These are phyloP conservation scores for Quercus aquifolioides DNA, from an alignment of 306 rosid species.

Conservation along the genomic window DNA sequence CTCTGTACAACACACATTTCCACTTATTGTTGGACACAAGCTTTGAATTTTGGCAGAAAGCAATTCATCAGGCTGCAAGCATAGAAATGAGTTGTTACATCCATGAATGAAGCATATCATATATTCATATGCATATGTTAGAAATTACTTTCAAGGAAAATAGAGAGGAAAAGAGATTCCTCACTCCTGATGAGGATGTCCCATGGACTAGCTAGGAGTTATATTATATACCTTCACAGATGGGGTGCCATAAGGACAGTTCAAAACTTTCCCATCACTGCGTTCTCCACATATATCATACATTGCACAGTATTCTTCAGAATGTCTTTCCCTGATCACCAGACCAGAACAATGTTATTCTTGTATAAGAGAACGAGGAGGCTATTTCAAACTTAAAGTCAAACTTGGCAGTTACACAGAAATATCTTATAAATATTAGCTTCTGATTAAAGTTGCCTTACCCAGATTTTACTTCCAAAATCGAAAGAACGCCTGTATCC, in stretches of 20 bases:
- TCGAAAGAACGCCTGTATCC: conserved; percentile 11
- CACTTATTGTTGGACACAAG: conserved; percentile 75
- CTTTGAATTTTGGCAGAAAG: conserved; percentile 93
- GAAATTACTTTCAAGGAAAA: background rate
- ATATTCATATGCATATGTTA: background rate
- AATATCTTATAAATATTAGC: background rate
- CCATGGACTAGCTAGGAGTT: background rate
- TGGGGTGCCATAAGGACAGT: conserved; percentile 82
- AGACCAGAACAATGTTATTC: conserved; percentile 1
- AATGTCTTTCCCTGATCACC: conserved; percentile 53
- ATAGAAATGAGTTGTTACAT: background rate
- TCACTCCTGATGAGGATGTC: background rate
- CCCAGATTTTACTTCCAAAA: conserved; percentile 25
- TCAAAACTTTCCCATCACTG: conserved; percentile 80
- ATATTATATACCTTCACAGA: conserved; percentile 60
- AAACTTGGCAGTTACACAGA: background rate
- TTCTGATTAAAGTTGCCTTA: conserved; percentile 18
- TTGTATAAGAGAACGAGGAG: background rate
- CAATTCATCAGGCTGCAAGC: conserved; percentile 72
- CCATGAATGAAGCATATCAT: background rate
- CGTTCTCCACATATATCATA: conserved; percentile 87
- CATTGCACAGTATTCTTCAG: conserved; percentile 88
- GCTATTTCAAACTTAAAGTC: background rate
- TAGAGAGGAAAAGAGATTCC: background rate
- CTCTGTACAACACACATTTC: conserved; percentile 89